These are phyloP conservation scores for Camelina laxa DNA, from an alignment of 345 rosid species.

Conservation along the genomic window DNA sequence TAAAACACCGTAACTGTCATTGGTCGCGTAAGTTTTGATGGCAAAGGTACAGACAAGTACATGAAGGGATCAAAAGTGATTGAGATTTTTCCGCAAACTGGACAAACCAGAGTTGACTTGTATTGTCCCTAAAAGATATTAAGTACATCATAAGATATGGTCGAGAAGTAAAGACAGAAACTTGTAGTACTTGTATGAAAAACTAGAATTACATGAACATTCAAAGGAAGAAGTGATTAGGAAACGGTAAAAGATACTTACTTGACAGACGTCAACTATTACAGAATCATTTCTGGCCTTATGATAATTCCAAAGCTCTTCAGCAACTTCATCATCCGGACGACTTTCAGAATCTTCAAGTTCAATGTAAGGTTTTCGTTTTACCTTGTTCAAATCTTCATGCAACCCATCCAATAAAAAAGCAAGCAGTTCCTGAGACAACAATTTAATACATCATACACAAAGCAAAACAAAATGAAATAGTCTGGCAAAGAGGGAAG, in stretches of 20 bases:
- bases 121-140: constrained; percentile 81
- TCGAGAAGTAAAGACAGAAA: constrained; percentile 15
- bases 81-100: constrained; percentile 82
- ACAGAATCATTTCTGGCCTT: constrained; percentile 95
- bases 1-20: constrained; percentile 85
- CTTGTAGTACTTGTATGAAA: constrained; percentile 1
- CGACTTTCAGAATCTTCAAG: constrained; percentile 79
- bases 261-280: constrained; percentile 94
- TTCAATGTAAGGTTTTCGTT: constrained; percentile 91
- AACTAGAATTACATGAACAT: constrained; percentile 7
- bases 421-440: constrained; percentile 82
- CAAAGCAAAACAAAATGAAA: too few relatives aligned
- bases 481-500: background rate
- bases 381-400: constrained; percentile 95
- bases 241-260: constrained; percentile 41
- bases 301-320: constrained; percentile 95
- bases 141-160: constrained; percentile 17
- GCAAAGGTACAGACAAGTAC: constrained; percentile 93
- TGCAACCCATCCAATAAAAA: constrained; percentile 94
- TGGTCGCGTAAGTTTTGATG: constrained; percentile 76
- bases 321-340: constrained; percentile 89
- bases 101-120: constrained; percentile 95
- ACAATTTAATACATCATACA: constrained; percentile 21
- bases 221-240: constrained; percentile 21
- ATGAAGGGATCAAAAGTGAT: constrained; percentile 97